phyloP scores from a whole-genome alignment of 441 rosid species.

The Arabidopsis hybrid region DNA sequence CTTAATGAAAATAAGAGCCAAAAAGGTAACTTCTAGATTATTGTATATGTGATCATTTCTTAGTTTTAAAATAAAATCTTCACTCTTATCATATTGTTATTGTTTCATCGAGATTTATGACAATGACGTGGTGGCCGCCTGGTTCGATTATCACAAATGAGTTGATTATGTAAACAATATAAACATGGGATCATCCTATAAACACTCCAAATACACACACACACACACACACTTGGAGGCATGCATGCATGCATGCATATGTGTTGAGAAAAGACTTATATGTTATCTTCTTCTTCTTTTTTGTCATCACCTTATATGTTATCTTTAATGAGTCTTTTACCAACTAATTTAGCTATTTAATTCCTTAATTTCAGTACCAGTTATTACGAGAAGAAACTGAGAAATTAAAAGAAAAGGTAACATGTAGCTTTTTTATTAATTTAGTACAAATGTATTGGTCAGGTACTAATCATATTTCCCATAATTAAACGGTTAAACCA shows the following conservation, averaged over 20 bases:
- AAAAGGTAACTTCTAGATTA: constrained; percentile 59
- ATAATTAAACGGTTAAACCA: constrained; percentile 11
- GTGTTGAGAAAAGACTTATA: constrained; percentile 1
- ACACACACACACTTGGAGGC: neutral
- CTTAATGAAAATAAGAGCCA: constrained; percentile 70
- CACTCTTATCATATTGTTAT: neutral
- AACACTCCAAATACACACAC: neutral
- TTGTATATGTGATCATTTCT: neutral
- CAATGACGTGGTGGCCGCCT: neutral
- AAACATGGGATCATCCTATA: constrained; percentile 4
- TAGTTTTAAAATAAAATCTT: neutral
- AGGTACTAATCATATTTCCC: neutral
- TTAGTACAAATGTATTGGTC: neutral
- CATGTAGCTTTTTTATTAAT: constrained; percentile 13
- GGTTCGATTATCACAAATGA: neutral
- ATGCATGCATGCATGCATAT: neutral
- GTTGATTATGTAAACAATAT: neutral
- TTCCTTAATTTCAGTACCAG: constrained; percentile 57
- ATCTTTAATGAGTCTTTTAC: neutral
- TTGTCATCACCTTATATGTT: neutral
- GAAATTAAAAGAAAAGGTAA: constrained; percentile 72
- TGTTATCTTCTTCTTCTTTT: neutral
- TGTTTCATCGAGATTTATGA: constrained; percentile 14
- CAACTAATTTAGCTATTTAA: neutral
- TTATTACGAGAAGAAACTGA: constrained; percentile 62